A percentile compares a stretch with the other conserved stretches of the same genome.
Conservation (phyloP, 305 asterid genomes). For the Withania somnifera region DNA sequence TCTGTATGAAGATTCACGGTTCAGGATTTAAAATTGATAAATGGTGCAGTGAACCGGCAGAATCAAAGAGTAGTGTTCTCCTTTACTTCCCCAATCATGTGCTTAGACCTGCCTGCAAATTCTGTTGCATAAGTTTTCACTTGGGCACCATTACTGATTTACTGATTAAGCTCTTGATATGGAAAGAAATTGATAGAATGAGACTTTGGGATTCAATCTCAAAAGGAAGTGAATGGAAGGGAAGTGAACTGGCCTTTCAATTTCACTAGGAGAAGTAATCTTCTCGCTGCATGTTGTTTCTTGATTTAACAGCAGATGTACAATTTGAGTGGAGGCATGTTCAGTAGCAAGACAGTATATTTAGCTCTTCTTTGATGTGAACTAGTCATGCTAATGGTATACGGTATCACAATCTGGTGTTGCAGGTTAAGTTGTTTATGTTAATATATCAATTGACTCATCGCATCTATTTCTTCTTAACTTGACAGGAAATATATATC, state of each 20-base stretch:
- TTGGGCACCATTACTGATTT: neutral
- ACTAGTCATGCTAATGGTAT: neutral
- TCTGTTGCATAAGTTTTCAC: neutral
- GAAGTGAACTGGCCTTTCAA: neutral
- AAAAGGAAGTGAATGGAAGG: neutral
- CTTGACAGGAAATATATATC: constrained; percentile 54
- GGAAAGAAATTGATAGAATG: neutral
- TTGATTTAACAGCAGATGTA: neutral
- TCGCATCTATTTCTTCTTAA: neutral
- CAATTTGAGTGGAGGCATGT: neutral
- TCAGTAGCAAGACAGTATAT: neutral
- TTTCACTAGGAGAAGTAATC: neutral
- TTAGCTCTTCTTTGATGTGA: neutral
- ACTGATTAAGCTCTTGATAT: neutral
- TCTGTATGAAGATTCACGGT: neutral
- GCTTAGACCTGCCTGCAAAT: neutral
- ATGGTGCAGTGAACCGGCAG: neutral
- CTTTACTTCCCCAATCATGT: neutral
- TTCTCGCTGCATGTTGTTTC: neutral
- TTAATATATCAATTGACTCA: neutral
- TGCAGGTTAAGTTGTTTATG: neutral
- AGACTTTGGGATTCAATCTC: neutral
- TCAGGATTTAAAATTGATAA: neutral
- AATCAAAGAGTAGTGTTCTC: neutral
- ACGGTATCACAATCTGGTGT: neutral